A percentile compares a stretch with the other conserved stretches of the same genome.
These are phyloP conservation scores for Liquidambar formosana DNA, from an alignment of 164 flowering plant species.

Conservation along the genomic window DNA sequence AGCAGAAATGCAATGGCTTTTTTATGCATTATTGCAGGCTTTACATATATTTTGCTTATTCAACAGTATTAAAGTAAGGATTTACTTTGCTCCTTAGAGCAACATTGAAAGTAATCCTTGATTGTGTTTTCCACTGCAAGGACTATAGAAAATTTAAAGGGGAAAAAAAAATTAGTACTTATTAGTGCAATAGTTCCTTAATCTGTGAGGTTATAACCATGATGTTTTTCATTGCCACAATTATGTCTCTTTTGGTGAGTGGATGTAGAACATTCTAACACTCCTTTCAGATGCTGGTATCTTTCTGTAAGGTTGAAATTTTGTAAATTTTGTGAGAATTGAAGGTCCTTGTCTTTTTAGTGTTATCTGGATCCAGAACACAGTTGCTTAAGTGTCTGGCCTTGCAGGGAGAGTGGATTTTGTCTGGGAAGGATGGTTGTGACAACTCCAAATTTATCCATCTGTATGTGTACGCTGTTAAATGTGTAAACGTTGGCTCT, in stretches of 20 bases:
- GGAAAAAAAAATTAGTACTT: no score
- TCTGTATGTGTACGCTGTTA: slow-evolving; percentile 73
- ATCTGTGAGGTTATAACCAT: no score
- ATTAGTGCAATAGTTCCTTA: no score
- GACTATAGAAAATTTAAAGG: no score
- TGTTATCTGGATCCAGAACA: slow-evolving; percentile 1
- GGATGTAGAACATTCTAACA: not conserved
- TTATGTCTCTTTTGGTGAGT: not conserved
- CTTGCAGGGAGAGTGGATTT: slow-evolving; percentile 95
- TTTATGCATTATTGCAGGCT: no score
- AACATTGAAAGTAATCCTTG: no score
- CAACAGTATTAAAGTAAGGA: no score
- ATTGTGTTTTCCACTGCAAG: no score
- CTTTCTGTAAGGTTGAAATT: not conserved
- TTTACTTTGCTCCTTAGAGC: no score
- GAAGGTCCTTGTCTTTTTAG: not conserved
- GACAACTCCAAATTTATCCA: slow-evolving; percentile 48
- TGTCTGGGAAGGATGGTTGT: slow-evolving; percentile 59
- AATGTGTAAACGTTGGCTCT: slow-evolving; percentile 65
- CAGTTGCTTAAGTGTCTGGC: slow-evolving; percentile 11
- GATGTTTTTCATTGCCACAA: no score
- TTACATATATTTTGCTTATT: no score
- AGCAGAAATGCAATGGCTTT: no score
- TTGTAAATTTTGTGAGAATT: not conserved
- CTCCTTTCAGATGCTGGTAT: not conserved